Conservation (phyloP, 2,329 filamentous ascomycete genomes). For the Aspergillus clavatus region DNA sequence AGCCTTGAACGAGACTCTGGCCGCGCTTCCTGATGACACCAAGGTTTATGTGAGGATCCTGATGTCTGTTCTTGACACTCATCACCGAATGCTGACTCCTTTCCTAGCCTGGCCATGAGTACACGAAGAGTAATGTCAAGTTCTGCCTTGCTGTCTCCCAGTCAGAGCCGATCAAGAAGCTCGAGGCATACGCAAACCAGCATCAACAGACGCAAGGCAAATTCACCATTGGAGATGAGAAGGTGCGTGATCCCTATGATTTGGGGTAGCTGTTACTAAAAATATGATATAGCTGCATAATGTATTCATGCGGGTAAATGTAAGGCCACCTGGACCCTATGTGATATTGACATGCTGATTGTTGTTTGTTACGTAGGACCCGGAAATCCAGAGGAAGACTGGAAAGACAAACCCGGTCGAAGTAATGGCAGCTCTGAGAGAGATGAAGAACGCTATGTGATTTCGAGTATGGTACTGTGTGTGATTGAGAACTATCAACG, state of each 20-base stretch:
- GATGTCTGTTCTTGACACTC: no score
- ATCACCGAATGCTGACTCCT: conserved; percentile 5
- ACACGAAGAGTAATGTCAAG: conserved; percentile 94
- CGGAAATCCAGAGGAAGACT: conserved; percentile 75
- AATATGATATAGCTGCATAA: conserved; percentile 66
- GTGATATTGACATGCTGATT: neutral
- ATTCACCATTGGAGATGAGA: conserved; percentile 96
- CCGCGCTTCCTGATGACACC: conserved; percentile 78
- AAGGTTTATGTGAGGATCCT: conserved; percentile 69
- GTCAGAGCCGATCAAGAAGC: conserved; percentile 68
- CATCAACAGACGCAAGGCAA: conserved; percentile 89
- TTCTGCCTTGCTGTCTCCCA: conserved; percentile 75
- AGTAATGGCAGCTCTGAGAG: conserved; percentile 79
- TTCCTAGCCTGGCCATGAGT: conserved; percentile 85
- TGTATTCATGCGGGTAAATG: conserved; percentile 86
- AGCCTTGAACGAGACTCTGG: conserved; percentile 81
- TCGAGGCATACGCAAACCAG: conserved; percentile 69
- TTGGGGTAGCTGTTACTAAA: neutral
- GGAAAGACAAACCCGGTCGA: conserved; percentile 74
- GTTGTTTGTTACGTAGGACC: conserved; percentile 53
- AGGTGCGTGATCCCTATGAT: conserved; percentile 53
- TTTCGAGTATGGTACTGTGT: conserved; percentile 2
- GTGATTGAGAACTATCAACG: no score
- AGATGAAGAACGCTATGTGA: conserved; percentile 67
- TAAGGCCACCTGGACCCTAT: conserved; percentile 41